Evolutionary conservation across 805 yeast species (phyloP), one percentile per base, ranked within the genome.

Genomic region (Candida piceae): DNA sequence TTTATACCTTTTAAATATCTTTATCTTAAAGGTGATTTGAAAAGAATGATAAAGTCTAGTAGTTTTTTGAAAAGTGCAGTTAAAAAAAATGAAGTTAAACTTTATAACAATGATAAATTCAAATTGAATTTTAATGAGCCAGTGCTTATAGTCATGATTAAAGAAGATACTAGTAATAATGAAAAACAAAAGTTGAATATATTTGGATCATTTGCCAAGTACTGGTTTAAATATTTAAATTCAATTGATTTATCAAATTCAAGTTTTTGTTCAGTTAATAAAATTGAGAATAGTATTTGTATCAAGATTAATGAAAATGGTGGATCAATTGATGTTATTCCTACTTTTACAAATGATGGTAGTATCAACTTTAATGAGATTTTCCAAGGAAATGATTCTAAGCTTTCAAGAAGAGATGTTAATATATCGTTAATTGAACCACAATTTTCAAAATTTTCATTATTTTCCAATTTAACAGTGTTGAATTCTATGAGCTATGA

Each of bases 181-280:
- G 8, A 46, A 46, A 17, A 31, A 37, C 9, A 10, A 22, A 33
- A 37, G n/a, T n/a, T n/a, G n/a, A n/a, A n/a, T 7, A 62, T 68
- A 34, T 69, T 72, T 47, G 75, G 71, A 41, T 40, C 46, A 1
- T 58, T 72, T 47, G 70, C 74, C 0, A 46, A 49, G 18, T 53
- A 51, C 10, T 72, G 76, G 77, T 46, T 62, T 3, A 48, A 52
- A 16, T 53, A 52, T 7, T 40, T 62, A 10, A 52, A 58, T 11
- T 54, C 62, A 34, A 50, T 52, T 12, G 55, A 57, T 20, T 52
- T 73, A 23, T 42, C 70, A 2, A 63, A 63, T 31, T 70, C 76
- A 0, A 54, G 56, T 2, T 69, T 69, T 41, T 74, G 78, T 41
- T 64, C 71, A 3, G 52, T 66, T 4, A 58, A 60, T 34, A 32